These are phyloP conservation scores for Didymella exigua DNA, from an alignment of 2,329 filamentous ascomycete species.

Conservation along the genomic window DNA sequence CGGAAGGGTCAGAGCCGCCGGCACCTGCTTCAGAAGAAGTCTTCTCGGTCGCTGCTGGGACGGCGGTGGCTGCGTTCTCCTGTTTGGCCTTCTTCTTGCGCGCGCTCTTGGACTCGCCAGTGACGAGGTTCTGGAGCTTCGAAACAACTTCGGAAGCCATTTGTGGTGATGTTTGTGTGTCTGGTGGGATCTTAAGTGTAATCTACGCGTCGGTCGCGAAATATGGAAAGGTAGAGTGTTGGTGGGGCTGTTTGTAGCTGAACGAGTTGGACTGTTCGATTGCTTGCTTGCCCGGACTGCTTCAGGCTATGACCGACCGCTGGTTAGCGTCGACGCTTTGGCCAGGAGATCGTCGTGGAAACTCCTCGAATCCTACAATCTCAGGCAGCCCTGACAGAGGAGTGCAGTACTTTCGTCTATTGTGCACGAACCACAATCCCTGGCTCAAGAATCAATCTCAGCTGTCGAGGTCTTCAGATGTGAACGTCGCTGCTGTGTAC, in stretches of 20 bases:
- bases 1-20: conserved; percentile 39
- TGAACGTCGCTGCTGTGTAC: background rate
- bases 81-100: conserved; percentile 60
- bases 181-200: conserved; percentile 6
- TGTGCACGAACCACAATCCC: background rate
- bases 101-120: conserved; percentile 59
- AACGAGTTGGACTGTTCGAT: conserved; percentile 12
- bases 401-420: background rate
- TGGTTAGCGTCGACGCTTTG: conserved; percentile 7
- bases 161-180: conserved; percentile 20
- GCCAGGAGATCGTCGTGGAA: conserved; percentile 10
- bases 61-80: conserved; percentile 48
- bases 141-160: conserved; percentile 63
- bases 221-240: background rate
- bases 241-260: conserved; percentile 17
- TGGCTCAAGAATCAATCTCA: too few relatives aligned
- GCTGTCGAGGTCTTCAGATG: background rate
- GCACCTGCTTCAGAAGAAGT: conserved; percentile 38
- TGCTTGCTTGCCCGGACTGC: conserved; percentile 13
- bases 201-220: conserved; percentile 24
- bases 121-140: conserved; percentile 66
- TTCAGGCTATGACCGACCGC: conserved; percentile 5
- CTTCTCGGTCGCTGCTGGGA: conserved; percentile 50
- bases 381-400: background rate
- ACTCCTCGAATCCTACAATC: conserved; percentile 6